These are phyloP conservation scores for Coniochaeta sp. DNA, from an alignment of 2,329 filamentous ascomycete species.

Conservation along the genomic window DNA sequence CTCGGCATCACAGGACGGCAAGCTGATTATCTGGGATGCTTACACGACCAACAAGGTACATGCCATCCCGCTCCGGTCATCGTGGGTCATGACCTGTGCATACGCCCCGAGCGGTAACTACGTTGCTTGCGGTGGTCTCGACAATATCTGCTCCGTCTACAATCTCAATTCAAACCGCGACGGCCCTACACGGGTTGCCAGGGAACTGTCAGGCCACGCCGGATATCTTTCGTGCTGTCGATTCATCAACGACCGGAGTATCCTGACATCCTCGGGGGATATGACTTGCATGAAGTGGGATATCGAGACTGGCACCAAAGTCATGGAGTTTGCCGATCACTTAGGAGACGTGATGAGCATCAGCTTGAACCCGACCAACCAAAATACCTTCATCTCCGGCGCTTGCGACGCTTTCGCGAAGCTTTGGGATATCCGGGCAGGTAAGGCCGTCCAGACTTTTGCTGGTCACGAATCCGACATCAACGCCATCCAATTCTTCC, in stretches of 20 bases:
- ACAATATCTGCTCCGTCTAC: slow-evolving; percentile 99
- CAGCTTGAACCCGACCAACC: slow-evolving; percentile 97
- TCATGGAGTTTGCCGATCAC: slow-evolving; percentile 97
- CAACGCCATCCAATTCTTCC: slow-evolving; percentile 99
- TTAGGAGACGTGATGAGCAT: slow-evolving; percentile 99
- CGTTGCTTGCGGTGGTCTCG: slow-evolving; percentile 94
- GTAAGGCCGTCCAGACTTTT: slow-evolving; percentile 97
- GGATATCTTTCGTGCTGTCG: slow-evolving; percentile 97
- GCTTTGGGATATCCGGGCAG: slow-evolving; percentile 96
- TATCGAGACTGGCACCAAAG: slow-evolving; percentile 94
- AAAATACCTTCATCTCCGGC: slow-evolving; percentile 99
- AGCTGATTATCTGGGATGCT: slow-evolving; percentile 99
- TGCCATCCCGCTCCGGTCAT: slow-evolving; percentile 92
- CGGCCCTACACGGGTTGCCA: slow-evolving; percentile 91
- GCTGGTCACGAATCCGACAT: slow-evolving; percentile 98
- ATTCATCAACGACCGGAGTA: slow-evolving; percentile 97
- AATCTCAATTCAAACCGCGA: slow-evolving; percentile 92
- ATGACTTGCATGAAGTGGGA: slow-evolving; percentile 99
- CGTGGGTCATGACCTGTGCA: slow-evolving; percentile 99
- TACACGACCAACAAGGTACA: slow-evolving; percentile 99
- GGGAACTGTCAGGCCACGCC: slow-evolving; percentile 92
- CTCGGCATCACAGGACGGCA: slow-evolving; percentile 96
- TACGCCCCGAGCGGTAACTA: slow-evolving; percentile 98
- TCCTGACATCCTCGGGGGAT: slow-evolving; percentile 94
- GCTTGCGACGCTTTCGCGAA: slow-evolving; percentile 98